Conservation (phyloP, 208 protist species). For the Tritrichomonas foetus region DNA sequence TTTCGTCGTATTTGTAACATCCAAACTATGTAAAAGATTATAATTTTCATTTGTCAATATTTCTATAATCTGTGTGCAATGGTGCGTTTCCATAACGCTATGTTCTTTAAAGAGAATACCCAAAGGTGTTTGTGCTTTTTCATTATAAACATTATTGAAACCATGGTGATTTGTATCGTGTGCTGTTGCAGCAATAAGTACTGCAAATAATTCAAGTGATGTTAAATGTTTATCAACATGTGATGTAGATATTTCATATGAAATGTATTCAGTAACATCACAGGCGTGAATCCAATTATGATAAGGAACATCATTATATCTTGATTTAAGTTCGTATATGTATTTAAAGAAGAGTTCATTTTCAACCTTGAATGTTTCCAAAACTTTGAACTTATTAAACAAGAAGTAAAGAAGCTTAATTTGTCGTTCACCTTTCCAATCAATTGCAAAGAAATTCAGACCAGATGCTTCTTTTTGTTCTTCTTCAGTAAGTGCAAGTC, state of each 20-base stretch:
- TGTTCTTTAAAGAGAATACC: slow-evolving; percentile 67
- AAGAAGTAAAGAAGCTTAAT: background rate
- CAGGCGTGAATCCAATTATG: slow-evolving; percentile 66
- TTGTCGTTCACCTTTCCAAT: background rate
- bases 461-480: background rate
- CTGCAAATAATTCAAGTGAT: slow-evolving; percentile 71
- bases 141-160: slow-evolving; percentile 86
- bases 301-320: slow-evolving; percentile 53
- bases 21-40: slow-evolving; percentile 51
- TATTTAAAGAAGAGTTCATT: background rate
- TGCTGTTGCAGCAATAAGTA: slow-evolving; percentile 76
- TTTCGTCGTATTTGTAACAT: slow-evolving; percentile 44
- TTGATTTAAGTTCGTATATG: slow-evolving; percentile 44
- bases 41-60: slow-evolving; percentile 43
- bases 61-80: slow-evolving; percentile 49
- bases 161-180: slow-evolving; percentile 93
- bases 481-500: background rate
- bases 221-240: slow-evolving; percentile 62
- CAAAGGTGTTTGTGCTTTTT: slow-evolving; percentile 72
- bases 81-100: slow-evolving; percentile 61
- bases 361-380: slow-evolving; percentile 41
- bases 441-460: background rate
- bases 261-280: slow-evolving; percentile 63
- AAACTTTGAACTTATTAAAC: slow-evolving; percentile 41
- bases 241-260: slow-evolving; percentile 45